A percentile compares a stretch with the other conserved stretches of the same genome.
Conservation (phyloP, 441 rosid species). For the Caryocar brasiliense region DNA sequence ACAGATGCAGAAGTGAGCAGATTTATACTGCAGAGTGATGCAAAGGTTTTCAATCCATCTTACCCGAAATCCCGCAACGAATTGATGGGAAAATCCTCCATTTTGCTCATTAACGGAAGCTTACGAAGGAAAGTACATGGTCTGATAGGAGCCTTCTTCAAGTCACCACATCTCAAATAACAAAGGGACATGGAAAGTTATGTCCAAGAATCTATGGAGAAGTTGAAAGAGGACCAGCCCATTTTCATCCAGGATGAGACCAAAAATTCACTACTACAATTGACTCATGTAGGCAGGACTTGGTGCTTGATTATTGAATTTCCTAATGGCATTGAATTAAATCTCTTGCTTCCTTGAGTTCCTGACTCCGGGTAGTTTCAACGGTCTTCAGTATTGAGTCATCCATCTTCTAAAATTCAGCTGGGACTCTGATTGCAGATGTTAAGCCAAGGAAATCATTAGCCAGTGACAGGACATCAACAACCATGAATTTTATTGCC, state of each 20-base stretch:
- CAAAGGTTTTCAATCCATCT: slow-evolving; percentile 67
- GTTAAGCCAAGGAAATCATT: slow-evolving; percentile 32
- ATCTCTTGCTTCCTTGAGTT: slow-evolving; percentile 56
- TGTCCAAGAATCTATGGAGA: slow-evolving; percentile 63
- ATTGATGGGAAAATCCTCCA: slow-evolving; percentile 90
- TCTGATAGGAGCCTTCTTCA: slow-evolving; percentile 71
- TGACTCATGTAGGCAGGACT: too few species aligned
- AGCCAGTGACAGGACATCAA: slow-evolving; percentile 48
- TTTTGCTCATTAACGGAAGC: slow-evolving; percentile 74
- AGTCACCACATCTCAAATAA: slow-evolving; percentile 73
- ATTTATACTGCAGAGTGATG: slow-evolving; percentile 74
- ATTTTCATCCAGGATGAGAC: slow-evolving; percentile 77
- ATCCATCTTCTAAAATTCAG: slow-evolving; percentile 54
- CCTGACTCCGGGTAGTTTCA: slow-evolving; percentile 29
- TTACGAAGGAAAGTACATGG: slow-evolving; percentile 88
- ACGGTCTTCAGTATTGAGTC: slow-evolving; percentile 46
- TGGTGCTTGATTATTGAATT: too few species aligned
- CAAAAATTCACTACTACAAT: too few species aligned
- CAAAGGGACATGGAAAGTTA: slow-evolving; percentile 72
- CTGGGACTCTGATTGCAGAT: slow-evolving; percentile 33
- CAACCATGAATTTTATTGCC: slow-evolving; percentile 63
- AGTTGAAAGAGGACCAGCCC: slow-evolving; percentile 54
- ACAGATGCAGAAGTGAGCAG: slow-evolving; percentile 88
- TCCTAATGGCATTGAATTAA: slow-evolving; percentile 41
- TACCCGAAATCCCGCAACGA: slow-evolving; percentile 89